Evolutionary conservation across 169 alveolate species (phyloP).

Genomic region (Theileria orientalis): DNA sequence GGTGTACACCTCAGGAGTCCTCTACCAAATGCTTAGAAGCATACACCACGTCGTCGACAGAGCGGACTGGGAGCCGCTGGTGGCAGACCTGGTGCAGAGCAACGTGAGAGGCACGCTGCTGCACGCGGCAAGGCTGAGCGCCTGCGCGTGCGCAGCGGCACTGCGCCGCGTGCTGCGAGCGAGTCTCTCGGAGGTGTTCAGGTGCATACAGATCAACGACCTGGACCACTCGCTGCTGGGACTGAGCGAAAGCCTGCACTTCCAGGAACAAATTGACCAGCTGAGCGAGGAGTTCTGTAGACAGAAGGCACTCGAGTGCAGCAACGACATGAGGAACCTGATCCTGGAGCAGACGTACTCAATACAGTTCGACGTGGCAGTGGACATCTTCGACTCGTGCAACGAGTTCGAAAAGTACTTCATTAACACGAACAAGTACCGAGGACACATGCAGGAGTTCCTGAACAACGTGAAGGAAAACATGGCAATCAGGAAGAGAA

Average conservation of each 20-base stretch:
- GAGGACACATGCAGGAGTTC: slow-evolving; percentile 72
- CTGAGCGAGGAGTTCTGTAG: slow-evolving; percentile 76
- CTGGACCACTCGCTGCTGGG: slow-evolving; percentile 68
- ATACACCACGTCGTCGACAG: slow-evolving; percentile 83
- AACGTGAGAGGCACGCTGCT: slow-evolving; percentile 80
- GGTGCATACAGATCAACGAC: slow-evolving; percentile 67
- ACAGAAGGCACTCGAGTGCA: slow-evolving; percentile 81
- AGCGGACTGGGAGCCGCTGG: slow-evolving; percentile 86
- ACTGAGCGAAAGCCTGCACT: slow-evolving; percentile 69
- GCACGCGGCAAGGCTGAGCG: slow-evolving; percentile 76
- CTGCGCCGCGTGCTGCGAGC: slow-evolving; percentile 80
- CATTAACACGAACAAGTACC: slow-evolving; percentile 69
- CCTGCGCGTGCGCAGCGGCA: slow-evolving; percentile 84
- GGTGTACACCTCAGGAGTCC: slow-evolving; percentile 74
- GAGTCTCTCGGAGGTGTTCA: slow-evolving; percentile 74
- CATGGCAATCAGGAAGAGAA: slow-evolving; percentile 71
- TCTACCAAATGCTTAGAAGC: slow-evolving; percentile 84
- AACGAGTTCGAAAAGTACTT: slow-evolving; percentile 78
- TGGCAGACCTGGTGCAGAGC: slow-evolving; percentile 83
- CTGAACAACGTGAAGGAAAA: slow-evolving; percentile 69
- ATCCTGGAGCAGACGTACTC: slow-evolving; percentile 87
- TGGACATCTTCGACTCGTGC: slow-evolving; percentile 82
- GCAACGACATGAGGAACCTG: slow-evolving; percentile 81
- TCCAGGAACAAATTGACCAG: slow-evolving; percentile 75
- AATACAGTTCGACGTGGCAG: slow-evolving; percentile 82